phyloP scores from a whole-genome alignment of 331 rosid species.

The Prunus yedoensis region DNA sequence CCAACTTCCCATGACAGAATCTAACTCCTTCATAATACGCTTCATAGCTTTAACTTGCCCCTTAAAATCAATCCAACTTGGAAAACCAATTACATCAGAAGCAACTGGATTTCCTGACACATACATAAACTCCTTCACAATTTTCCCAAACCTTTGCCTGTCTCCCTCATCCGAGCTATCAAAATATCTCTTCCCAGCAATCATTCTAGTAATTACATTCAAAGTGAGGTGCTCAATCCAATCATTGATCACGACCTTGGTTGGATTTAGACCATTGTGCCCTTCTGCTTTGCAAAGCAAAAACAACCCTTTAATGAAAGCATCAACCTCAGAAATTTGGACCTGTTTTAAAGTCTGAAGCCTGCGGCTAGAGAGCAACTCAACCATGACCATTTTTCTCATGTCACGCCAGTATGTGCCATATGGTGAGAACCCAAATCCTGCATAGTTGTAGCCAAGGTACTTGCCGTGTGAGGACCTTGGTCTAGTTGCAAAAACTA shows the following conservation, averaged over 20 bases:
- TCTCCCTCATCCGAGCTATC: constrained; percentile 33
- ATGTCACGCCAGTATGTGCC: constrained; percentile 43
- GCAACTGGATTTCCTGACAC: constrained; percentile 45
- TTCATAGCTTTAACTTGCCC: constrained; percentile 50
- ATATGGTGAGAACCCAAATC: constrained; percentile 44
- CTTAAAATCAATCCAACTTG: constrained; percentile 38
- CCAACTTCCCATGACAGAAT: constrained; percentile 44
- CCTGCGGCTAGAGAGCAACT: constrained; percentile 47
- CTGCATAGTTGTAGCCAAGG: constrained; percentile 53
- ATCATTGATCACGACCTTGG: constrained; percentile 40
- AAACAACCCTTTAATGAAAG: constrained; percentile 28
- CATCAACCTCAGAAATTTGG: constrained; percentile 27
- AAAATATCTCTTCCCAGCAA: constrained; percentile 53
- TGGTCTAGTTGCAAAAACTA: constrained; percentile 43
- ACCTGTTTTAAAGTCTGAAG: constrained; percentile 34
- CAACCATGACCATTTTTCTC: constrained; percentile 43
- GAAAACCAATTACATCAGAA: constrained; percentile 49
- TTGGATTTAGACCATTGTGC: background rate
- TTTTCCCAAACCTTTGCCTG: constrained; percentile 25
- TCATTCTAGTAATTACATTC: constrained; percentile 40
- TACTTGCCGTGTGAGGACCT: constrained; percentile 40
- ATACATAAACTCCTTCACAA: constrained; percentile 38
- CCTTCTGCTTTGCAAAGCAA: background rate
- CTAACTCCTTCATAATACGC: constrained; percentile 45
- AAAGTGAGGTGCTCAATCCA: constrained; percentile 48